A percentile compares a stretch with the other conserved stretches of the same genome.
phyloP scores from a whole-genome alignment of 768 basidiomycete species.

The Xanthoconium stramineum region DNA sequence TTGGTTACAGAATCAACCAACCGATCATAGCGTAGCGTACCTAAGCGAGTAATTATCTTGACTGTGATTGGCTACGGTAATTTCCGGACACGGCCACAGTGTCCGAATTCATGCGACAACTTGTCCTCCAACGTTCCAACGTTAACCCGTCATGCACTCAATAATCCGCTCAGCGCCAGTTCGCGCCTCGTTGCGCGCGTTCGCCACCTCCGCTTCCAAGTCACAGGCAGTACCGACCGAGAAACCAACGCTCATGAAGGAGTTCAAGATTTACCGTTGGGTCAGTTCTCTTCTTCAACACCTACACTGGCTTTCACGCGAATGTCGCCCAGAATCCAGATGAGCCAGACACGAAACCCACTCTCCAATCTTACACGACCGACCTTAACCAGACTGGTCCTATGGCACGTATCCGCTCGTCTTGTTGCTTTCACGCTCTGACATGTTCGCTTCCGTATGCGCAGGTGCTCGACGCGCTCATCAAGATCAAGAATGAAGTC shows the following conservation, averaged over 20 bases:
- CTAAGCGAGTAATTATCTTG: too few relatives aligned
- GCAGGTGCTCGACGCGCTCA: slow-evolving; percentile 87
- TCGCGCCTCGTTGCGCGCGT: slow-evolving; percentile 27
- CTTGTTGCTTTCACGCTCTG: slow-evolving; percentile 1
- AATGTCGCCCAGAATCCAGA: slow-evolving; percentile 74
- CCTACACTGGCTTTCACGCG: neutral
- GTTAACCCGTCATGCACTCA: too few relatives aligned
- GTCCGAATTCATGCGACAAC: neutral
- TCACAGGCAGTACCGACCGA: slow-evolving; percentile 47
- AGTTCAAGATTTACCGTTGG: slow-evolving; percentile 99
- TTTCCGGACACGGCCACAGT: too few relatives aligned
- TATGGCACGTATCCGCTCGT: slow-evolving; percentile 56
- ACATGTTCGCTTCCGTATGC: neutral
- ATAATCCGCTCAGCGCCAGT: neutral
- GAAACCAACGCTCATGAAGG: slow-evolving; percentile 77
- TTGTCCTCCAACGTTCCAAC: neutral
- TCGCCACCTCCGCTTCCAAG: slow-evolving; percentile 27
- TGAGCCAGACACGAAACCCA: slow-evolving; percentile 86
- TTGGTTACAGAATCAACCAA: too few relatives aligned
- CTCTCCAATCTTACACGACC: slow-evolving; percentile 84
- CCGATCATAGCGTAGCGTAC: too few relatives aligned
- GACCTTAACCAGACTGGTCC: slow-evolving; percentile 95
- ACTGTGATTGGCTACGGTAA: too few relatives aligned
- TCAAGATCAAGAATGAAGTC: slow-evolving; percentile 99
- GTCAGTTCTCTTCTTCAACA: slow-evolving; percentile 34